A percentile compares a stretch with the other conserved stretches of the same genome.
These are phyloP conservation scores for Zelopaecilomyces penicillatus DNA, from an alignment of 2,329 filamentous ascomycete species.

Conservation along the genomic window DNA sequence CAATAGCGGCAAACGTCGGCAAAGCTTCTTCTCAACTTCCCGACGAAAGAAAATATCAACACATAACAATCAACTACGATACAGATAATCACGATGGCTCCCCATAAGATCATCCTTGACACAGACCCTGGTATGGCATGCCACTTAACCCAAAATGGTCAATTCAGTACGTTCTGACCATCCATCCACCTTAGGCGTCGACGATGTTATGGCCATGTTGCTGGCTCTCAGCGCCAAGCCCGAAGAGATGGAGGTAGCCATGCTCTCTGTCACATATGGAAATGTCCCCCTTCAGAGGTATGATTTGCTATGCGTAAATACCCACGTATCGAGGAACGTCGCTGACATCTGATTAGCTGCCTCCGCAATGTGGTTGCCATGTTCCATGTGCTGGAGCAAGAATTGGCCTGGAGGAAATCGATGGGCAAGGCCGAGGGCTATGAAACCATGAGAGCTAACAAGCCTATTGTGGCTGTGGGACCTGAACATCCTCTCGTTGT, in stretches of 20 bases:
- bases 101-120: conserved; percentile 76
- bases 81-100: conserved; percentile 7
- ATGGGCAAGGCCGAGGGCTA: conserved; percentile 63
- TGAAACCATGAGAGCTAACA: conserved; percentile 59
- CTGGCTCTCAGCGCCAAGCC: conserved; percentile 73
- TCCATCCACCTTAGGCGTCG: conserved; percentile 50
- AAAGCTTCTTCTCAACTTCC: no score
- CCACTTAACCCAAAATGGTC: no score
- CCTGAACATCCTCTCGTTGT: conserved; percentile 80
- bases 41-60: neutral
- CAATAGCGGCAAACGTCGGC: no score
- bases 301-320: conserved; percentile 10
- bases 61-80: neutral
- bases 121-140: conserved; percentile 67
- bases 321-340: neutral
- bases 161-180: neutral
- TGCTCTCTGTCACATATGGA: conserved; percentile 87
- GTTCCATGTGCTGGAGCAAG: conserved; percentile 86
- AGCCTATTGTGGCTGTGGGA: conserved; percentile 79
- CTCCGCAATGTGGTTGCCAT: conserved; percentile 81
- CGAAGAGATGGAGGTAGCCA: conserved; percentile 75
- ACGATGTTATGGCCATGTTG: conserved; percentile 84
- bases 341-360: conserved; percentile 45
- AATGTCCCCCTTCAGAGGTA: conserved; percentile 84
- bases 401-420: conserved; percentile 71